Percentiles rank a stretch among this genome's conserved stretches.
phyloP scores from a whole-genome alignment of 495 filamentous ascomycete genomes.

The Tetracladium marchalianum region DNA sequence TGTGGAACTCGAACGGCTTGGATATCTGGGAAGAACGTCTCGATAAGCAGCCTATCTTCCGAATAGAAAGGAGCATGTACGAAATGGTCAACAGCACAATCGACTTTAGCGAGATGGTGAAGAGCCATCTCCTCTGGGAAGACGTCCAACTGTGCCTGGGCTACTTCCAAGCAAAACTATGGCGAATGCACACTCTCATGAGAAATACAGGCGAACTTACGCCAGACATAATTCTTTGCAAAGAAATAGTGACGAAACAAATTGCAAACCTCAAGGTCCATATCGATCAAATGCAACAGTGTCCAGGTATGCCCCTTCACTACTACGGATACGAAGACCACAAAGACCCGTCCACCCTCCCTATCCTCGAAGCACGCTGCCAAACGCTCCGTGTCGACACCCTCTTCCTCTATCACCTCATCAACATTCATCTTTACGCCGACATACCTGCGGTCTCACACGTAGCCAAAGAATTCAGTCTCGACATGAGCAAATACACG shows the following conservation, averaged over 20 bases:
- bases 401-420: slow-evolving; percentile 16
- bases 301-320: too few species aligned
- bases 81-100: slow-evolving; percentile 6
- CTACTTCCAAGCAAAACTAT: slow-evolving; percentile 9
- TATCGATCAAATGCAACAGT: slow-evolving; percentile 6
- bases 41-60: slow-evolving; percentile 9
- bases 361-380: slow-evolving; percentile 2
- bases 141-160: slow-evolving; percentile 19
- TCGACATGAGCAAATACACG: neutral
- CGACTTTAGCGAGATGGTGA: neutral
- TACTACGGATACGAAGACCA: slow-evolving; percentile 16
- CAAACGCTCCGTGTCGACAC: slow-evolving; percentile 12
- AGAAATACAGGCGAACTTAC: neutral
- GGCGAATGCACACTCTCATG: slow-evolving; percentile 1
- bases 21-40: slow-evolving; percentile 9
- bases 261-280: slow-evolving; percentile 5
- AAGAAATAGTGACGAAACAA: slow-evolving; percentile 6
- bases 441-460: slow-evolving; percentile 12
- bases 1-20: slow-evolving; percentile 14
- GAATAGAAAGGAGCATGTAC: slow-evolving; percentile 5
- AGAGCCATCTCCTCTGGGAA: slow-evolving; percentile 13
- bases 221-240: slow-evolving; percentile 2
- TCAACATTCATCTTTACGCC: slow-evolving; percentile 18
- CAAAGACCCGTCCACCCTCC: slow-evolving; percentile 6
- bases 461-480: slow-evolving; percentile 9